Percentiles rank a stretch among this genome's conserved stretches.
Conservation (phyloP, 345 rosid species). For the Lagerstroemia speciosa region DNA sequence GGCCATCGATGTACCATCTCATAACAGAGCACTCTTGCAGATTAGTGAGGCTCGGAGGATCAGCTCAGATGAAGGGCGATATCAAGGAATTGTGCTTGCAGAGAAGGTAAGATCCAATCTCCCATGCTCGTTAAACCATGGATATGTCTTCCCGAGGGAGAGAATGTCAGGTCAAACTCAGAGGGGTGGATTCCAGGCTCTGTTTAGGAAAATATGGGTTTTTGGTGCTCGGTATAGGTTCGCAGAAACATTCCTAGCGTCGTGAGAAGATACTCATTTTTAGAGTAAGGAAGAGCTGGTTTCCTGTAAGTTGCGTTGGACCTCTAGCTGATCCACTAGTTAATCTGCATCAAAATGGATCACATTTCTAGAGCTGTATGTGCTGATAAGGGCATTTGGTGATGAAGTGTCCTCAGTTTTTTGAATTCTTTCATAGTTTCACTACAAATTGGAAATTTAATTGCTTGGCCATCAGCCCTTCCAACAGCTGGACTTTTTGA, state of each 20-base stretch:
- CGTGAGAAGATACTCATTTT: not conserved
- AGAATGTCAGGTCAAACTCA: not conserved
- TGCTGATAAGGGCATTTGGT: not conserved
- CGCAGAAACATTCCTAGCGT: not conserved
- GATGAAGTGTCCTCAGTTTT: not conserved
- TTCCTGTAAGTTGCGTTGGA: not conserved
- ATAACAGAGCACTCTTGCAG: slow-evolving; percentile 64
- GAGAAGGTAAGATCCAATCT: slow-evolving; percentile 2
- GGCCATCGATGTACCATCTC: slow-evolving; percentile 42
- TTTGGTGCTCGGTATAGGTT: not conserved
- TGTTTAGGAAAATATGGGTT: not conserved
- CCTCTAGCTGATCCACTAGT: not conserved
- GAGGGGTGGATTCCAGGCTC: not conserved
- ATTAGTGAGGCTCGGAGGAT: slow-evolving; percentile 38
- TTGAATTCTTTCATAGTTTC: not conserved
- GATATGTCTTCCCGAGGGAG: not conserved
- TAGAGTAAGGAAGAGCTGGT: not conserved
- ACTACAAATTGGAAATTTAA: not conserved
- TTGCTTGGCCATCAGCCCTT: not conserved
- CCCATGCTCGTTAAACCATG: not conserved
- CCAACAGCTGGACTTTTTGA: not conserved
- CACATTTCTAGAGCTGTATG: not conserved
- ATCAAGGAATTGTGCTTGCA: slow-evolving; percentile 40
- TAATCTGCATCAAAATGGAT: not conserved
- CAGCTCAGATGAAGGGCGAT: slow-evolving; percentile 20